Evolutionary conservation across 2,329 filamentous ascomycete genomes (phyloP), one percentile per base, ranked within the genome.

Genomic region (Didymellaceae sp.): DNA sequence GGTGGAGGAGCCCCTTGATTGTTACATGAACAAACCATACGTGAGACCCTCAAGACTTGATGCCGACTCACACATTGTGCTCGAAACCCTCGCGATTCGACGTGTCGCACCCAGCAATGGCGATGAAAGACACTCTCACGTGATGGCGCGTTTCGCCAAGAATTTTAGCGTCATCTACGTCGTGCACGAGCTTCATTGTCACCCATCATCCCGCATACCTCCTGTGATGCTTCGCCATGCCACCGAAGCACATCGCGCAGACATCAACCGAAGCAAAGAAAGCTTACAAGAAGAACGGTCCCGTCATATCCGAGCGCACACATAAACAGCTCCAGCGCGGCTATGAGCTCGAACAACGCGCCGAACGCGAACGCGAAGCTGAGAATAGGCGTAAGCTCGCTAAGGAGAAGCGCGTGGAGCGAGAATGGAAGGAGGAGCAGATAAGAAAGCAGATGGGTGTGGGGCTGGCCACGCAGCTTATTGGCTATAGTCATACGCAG

Each of bases 401-500:
- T 6, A 68, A 66, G 49, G 66, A 66, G 57, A 71, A 62, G 52
- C 64, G 66, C 14, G 61, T 65, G 26, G 65, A 69, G 45, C 63
- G 54, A 38, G 70, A 74, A 43, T 52, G 43, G 25, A 71, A 68
- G 31, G 71, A 74, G 24, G 55, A 50, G 9, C 54, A 65, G 10
- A 59, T 55, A 3, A 59, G 71, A 28, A 57, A 60, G 22, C 60
- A 64, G 30, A 47, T 63, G 16, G 73, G 72, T 1, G 54, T 74
- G 2, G 67, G 73, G 3, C 38, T 72, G 16, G 73, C 73, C 6
- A 75, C 73, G 5, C 73, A 75, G 49, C 35, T 74, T 21, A 62
- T 67, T 40, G 73, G 73, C n/a, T 75, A 66, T 38, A 73, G 62
- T 38, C 69, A 68, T 24, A 72, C 68, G 0, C 73, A 75, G 54